phyloP scores from a whole-genome alignment of 1,284 basidiomycete genomes.

The Leccinum proximum region DNA sequence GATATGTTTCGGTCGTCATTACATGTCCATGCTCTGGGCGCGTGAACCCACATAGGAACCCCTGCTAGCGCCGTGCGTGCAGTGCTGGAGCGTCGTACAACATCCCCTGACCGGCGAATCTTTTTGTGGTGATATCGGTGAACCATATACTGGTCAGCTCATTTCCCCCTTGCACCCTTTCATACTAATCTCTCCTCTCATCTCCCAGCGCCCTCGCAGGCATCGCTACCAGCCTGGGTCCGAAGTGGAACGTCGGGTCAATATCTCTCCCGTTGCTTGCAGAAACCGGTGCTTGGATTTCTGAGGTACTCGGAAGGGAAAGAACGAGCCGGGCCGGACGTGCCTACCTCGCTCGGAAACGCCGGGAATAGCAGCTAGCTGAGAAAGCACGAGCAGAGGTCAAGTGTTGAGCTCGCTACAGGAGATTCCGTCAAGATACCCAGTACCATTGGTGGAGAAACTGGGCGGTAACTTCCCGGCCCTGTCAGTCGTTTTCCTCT shows the following conservation, averaged over 20 bases:
- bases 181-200: not conserved
- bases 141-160: slow-evolving; percentile 21
- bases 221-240: not conserved
- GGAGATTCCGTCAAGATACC: not conserved
- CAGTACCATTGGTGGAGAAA: no score
- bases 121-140: slow-evolving; percentile 14
- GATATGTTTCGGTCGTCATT: slow-evolving; percentile 86
- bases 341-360: slow-evolving; percentile 63
- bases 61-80: slow-evolving; percentile 51
- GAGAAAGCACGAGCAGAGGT: slow-evolving; percentile 19
- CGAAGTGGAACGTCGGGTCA: slow-evolving; percentile 60
- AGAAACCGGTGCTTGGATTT: slow-evolving; percentile 83
- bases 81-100: no score
- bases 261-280: slow-evolving; percentile 67
- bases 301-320: slow-evolving; percentile 57
- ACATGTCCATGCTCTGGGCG: slow-evolving; percentile 85
- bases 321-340: slow-evolving; percentile 81
- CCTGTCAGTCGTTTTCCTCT: not conserved
- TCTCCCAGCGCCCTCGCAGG: slow-evolving; percentile 7
- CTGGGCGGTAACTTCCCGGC: not conserved
- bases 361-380: slow-evolving; percentile 31
- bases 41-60: slow-evolving; percentile 72
- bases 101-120: slow-evolving; percentile 46
- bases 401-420: slow-evolving; percentile 9
- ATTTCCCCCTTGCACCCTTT: not conserved